Conservation (phyloP, 2,329 filamentous ascomycete species). For the Trichophyton schoenleinii region DNA sequence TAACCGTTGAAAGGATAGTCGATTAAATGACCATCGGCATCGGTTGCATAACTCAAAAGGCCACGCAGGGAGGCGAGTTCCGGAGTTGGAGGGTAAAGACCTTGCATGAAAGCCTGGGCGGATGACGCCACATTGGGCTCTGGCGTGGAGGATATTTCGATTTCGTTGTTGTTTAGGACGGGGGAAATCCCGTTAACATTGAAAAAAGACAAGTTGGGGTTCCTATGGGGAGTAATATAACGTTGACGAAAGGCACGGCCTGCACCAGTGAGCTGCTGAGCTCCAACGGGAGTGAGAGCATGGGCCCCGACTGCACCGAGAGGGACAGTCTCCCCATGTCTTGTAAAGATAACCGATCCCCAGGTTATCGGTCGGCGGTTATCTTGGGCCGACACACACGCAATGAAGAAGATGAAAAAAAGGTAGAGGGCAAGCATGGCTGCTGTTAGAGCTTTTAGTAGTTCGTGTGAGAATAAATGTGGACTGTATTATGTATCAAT, state of each 20-base stretch:
- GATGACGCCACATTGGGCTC: constrained; percentile 39
- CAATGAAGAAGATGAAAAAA: not conserved
- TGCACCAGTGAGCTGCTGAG: constrained; percentile 40
- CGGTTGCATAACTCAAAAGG: constrained; percentile 25
- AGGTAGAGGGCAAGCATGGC: not conserved
- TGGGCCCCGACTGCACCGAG: constrained; percentile 21
- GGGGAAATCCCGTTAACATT: constrained; percentile 36
- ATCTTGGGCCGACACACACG: constrained; percentile 3
- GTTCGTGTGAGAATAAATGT: not conserved
- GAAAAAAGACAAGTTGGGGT: constrained; percentile 18
- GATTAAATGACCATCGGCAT: constrained; percentile 36
- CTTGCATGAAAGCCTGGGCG: constrained; percentile 50
- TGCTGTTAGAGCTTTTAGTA: not conserved
- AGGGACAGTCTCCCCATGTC: constrained; percentile 45
- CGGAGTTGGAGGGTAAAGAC: constrained; percentile 43
- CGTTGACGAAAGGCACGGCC: constrained; percentile 41
- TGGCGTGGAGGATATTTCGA: constrained; percentile 37
- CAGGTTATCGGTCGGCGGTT: constrained; percentile 28
- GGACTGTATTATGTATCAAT: too few relatives aligned
- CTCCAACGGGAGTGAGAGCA: constrained; percentile 41
- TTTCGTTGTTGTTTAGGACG: constrained; percentile 35
- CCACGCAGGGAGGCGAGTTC: constrained; percentile 24
- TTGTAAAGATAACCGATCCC: constrained; percentile 42
- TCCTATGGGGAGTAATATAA: constrained; percentile 33
- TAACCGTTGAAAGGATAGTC: constrained; percentile 43